These are phyloP conservation scores for Talaromyces nanjingensis DNA, from an alignment of 495 filamentous ascomycete genomes.

Conservation along the genomic window DNA sequence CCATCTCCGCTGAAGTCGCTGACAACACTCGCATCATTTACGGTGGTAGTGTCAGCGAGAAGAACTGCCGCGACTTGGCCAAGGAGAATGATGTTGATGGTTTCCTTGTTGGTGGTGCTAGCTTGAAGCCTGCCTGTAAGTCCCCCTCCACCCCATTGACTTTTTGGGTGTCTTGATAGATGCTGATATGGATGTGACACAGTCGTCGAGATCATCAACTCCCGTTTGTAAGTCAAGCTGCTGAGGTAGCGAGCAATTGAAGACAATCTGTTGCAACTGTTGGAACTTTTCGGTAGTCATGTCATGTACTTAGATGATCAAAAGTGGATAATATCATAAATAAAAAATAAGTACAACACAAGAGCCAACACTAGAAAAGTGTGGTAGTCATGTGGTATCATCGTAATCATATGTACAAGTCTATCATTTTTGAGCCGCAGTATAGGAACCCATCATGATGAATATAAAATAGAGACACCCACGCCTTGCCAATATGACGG, in stretches of 20 bases:
- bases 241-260: not conserved
- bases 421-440: not conserved
- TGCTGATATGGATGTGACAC: conserved; percentile 6
- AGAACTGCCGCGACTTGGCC: conserved; percentile 92
- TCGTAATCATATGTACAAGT: conserved; percentile 22
- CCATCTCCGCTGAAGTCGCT: conserved; percentile 62
- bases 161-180: not conserved
- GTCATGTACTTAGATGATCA: conserved; percentile 4
- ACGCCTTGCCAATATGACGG: conserved; percentile 54
- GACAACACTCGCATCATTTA: conserved; percentile 87
- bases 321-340: not conserved
- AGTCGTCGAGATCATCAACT: conserved; percentile 66
- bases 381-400: not conserved
- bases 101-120: conserved; percentile 96
- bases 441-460: conserved; percentile 53
- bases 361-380: conserved; percentile 16
- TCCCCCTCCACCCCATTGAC: conserved; percentile 17
- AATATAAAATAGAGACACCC: conserved; percentile 86
- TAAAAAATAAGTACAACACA: conserved; percentile 5
- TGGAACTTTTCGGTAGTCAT: not conserved
- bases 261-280: not conserved
- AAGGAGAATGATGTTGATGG: conserved; percentile 93
- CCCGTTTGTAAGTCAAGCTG: conserved; percentile 34
- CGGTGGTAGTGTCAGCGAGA: conserved; percentile 92
- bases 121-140: conserved; percentile 96